phyloP scores from a whole-genome alignment of 1,139 yeast species.

The Tardiomyces digboiensis region DNA sequence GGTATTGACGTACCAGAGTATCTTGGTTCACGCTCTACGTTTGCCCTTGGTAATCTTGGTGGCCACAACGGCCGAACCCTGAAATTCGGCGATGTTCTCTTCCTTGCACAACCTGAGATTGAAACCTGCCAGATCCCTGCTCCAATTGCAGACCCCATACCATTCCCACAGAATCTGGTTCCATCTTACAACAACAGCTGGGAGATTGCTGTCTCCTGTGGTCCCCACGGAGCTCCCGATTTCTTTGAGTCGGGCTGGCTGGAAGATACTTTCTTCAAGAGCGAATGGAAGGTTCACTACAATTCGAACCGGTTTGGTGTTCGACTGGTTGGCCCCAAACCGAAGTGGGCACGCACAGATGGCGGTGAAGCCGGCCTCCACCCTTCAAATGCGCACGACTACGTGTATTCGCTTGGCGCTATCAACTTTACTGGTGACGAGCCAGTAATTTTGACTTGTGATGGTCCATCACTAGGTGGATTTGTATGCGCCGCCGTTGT shows the following conservation, averaged over 20 bases:
- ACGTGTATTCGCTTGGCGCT: constrained; percentile 93
- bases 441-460: constrained; percentile 93
- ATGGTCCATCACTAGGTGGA: constrained; percentile 97
- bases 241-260: constrained; percentile 75
- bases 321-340: constrained; percentile 90
- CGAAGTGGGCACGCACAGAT: constrained; percentile 92
- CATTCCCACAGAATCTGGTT: constrained; percentile 43
- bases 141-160: constrained; percentile 54
- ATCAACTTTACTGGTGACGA: constrained; percentile 97
- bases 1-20: constrained; percentile 94
- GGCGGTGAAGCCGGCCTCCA: constrained; percentile 99
- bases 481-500: constrained; percentile 96
- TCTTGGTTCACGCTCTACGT: constrained; percentile 93
- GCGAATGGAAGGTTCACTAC: constrained; percentile 91
- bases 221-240: constrained; percentile 97
- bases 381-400: constrained; percentile 97
- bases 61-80: constrained; percentile 90
- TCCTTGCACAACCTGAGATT: constrained; percentile 69
- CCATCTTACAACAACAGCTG: constrained; percentile 57
- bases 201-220: constrained; percentile 90
- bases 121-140: constrained; percentile 61
- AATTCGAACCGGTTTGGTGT: constrained; percentile 96
- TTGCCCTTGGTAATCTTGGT: constrained; percentile 90
- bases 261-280: constrained; percentile 52
- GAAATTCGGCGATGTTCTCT: constrained; percentile 86